Percentiles rank a stretch among this genome's conserved stretches.
phyloP scores from a whole-genome alignment of 805 yeast genomes.

The Yamadazyma philogaea region DNA sequence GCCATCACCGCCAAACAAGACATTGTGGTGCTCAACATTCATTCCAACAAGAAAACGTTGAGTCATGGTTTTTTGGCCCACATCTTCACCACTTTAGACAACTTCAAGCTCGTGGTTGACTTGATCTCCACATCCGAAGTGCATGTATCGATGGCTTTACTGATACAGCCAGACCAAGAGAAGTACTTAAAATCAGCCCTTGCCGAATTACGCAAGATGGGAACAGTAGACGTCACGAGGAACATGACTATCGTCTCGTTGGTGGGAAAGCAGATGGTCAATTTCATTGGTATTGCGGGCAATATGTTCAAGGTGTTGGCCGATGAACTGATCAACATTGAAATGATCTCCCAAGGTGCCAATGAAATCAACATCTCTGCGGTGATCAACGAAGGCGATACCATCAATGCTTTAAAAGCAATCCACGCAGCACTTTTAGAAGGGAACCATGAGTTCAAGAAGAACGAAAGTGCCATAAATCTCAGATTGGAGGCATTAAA shows the following conservation, averaged over 20 bases:
- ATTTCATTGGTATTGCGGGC: conserved; percentile 94
- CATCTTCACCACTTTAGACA: conserved; percentile 83
- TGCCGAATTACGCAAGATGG: conserved; percentile 73
- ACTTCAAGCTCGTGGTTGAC: conserved; percentile 84
- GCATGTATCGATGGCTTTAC: conserved; percentile 97
- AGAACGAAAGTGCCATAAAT: conserved; percentile 28
- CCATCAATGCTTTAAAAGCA: conserved; percentile 79
- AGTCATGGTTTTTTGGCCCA: conserved; percentile 94
- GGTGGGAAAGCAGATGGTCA: conserved; percentile 97
- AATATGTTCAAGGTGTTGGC: conserved; percentile 94
- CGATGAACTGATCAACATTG: conserved; percentile 87
- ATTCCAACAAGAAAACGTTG: conserved; percentile 87
- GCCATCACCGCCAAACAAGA: conserved; percentile 95
- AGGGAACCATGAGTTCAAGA: conserved; percentile 25
- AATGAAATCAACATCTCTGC: conserved; percentile 96
- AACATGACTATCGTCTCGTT: conserved; percentile 88
- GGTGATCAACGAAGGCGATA: conserved; percentile 80
- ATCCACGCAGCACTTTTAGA: conserved; percentile 77
- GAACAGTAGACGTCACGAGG: conserved; percentile 84
- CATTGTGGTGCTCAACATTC: conserved; percentile 88
- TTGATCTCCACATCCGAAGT: conserved; percentile 96
- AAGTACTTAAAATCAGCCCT: conserved; percentile 66
- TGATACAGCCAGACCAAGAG: conserved; percentile 65
- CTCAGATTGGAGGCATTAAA: conserved; percentile 29
- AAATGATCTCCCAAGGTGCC: conserved; percentile 98